Evolutionary conservation across 257 asterid species (phyloP).

Genomic region (Orobanche coerulescens): DNA sequence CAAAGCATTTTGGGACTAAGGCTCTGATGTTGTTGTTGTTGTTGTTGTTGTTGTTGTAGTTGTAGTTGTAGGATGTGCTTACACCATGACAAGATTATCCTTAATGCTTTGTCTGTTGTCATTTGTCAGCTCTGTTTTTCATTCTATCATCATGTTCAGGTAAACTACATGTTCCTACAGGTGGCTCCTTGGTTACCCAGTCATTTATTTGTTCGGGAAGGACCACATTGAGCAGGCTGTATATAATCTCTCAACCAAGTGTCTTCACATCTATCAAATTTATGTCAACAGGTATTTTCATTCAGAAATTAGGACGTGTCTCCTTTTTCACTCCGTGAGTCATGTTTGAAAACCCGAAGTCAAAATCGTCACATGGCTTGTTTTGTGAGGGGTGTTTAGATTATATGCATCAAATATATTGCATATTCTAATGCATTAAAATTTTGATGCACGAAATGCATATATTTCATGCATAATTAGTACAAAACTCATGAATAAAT

Average conservation of each 20-base stretch:
- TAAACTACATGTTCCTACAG: constrained; percentile 27
- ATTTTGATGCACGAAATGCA: too few relatives aligned
- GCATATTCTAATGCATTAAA: too few relatives aligned
- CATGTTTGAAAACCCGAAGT: background rate
- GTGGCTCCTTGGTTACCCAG: constrained; percentile 89
- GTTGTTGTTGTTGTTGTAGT: too few relatives aligned
- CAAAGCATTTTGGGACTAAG: too few relatives aligned
- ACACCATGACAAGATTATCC: too few relatives aligned
- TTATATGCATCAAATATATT: too few relatives aligned
- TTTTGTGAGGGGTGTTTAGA: background rate
- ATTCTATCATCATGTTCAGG: background rate
- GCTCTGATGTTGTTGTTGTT: too few relatives aligned
- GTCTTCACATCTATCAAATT: constrained; percentile 62
- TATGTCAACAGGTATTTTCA: constrained; percentile 53
- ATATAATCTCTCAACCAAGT: constrained; percentile 60
- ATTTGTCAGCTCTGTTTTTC: too few relatives aligned
- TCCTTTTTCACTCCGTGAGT: background rate
- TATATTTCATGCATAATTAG: too few relatives aligned
- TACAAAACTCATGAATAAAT: too few relatives aligned
- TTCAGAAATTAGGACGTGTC: background rate
- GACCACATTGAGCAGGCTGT: constrained; percentile 57
- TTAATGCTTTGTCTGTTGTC: too few relatives aligned
- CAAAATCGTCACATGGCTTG: background rate
- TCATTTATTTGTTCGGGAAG: constrained; percentile 53
- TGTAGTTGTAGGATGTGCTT: too few relatives aligned